Conservation (phyloP, 2,329 filamentous ascomycete genomes). For the Xylariaceae sp. region DNA sequence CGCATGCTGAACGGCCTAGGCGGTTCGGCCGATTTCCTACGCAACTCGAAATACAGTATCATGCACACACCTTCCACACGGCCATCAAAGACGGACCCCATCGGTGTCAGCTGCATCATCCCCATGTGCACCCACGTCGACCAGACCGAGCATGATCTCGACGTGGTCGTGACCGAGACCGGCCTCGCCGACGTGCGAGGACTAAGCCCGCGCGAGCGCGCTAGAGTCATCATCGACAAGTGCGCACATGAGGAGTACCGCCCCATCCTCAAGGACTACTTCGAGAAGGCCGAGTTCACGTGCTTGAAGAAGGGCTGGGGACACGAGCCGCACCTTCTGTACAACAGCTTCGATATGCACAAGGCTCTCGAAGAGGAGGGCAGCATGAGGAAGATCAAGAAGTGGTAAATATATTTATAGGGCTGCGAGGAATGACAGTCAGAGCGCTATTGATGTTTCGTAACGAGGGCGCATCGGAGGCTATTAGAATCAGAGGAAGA, state of each 20-base stretch:
- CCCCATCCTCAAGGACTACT: slow-evolving; percentile 82
- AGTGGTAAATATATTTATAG: slow-evolving; percentile 53
- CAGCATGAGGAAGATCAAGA: slow-evolving; percentile 81
- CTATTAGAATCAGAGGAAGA: too few relatives aligned
- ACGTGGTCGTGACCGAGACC: slow-evolving; percentile 79
- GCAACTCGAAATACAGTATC: slow-evolving; percentile 78
- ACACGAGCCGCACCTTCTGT: slow-evolving; percentile 87
- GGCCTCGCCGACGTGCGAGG: slow-evolving; percentile 87
- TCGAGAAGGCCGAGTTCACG: slow-evolving; percentile 85
- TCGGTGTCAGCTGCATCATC: slow-evolving; percentile 86
- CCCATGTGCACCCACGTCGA: slow-evolving; percentile 93
- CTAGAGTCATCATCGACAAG: slow-evolving; percentile 84
- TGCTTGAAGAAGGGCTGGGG: slow-evolving; percentile 87
- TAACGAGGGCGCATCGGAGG: too few relatives aligned
- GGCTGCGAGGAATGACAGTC: not conserved
- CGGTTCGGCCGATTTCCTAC: slow-evolving; percentile 75
- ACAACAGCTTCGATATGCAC: slow-evolving; percentile 89
- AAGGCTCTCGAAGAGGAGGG: slow-evolving; percentile 81
- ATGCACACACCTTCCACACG: slow-evolving; percentile 90
- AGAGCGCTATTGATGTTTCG: not conserved
- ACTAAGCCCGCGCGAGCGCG: slow-evolving; percentile 78
- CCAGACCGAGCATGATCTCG: slow-evolving; percentile 91
- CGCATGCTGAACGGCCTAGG: slow-evolving; percentile 81
- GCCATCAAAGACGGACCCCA: slow-evolving; percentile 81
- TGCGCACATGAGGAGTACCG: slow-evolving; percentile 86